Evolutionary conservation across 2,329 filamentous ascomycete genomes (phyloP), one percentile per base, ranked within the genome.

Genomic region (Neofusicoccum parvum): DNA sequence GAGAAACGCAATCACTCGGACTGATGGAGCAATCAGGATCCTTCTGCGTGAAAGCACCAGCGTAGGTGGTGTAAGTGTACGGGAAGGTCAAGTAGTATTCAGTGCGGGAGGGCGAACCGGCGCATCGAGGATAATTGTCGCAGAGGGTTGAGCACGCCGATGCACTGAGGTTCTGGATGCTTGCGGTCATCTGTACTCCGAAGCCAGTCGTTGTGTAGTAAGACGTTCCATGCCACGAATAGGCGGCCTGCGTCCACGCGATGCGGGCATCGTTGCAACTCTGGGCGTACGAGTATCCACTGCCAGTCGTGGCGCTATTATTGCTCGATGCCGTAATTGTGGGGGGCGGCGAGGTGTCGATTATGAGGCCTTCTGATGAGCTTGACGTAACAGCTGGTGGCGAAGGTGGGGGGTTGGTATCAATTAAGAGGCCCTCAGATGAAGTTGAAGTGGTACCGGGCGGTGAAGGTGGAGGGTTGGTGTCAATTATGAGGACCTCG

Each of bases 121-220:
- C 50, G 32, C 50, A 54, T 10, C 50, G 50, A 9, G 50, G 50
- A 37, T 54, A 54, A n/a, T 54, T 36, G 32, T 54, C 50, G n/a
- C 50, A 54, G 6, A 54, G 50, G 12, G 50, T 54, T 5, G 50
- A 54, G 34, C 50, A 54, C 3, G 50, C 50, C 6, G 50, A 27
- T 10, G 50, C 50, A 27, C 32, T 39, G 50, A 39, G 50, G 32
- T 39, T 54, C 32, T 36, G 36, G 32, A 54, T 17, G 14, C 14
- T 54, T 7, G 32, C 50, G 15, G 50, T 54, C 50, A 17, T 9
- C 7, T 36, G 23, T 12, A 36, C 10, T 7, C 27, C 50, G 36
- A 54, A 54, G 15, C 50, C 50, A 14, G 32, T 54, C 14, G 50
- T 54, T 10, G 11, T 11, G 32, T 54, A 54, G 36, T 54, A 36